Evolutionary conservation across 805 yeast genomes (phyloP).

Genomic region (Torulaspora microellipsoides): DNA sequence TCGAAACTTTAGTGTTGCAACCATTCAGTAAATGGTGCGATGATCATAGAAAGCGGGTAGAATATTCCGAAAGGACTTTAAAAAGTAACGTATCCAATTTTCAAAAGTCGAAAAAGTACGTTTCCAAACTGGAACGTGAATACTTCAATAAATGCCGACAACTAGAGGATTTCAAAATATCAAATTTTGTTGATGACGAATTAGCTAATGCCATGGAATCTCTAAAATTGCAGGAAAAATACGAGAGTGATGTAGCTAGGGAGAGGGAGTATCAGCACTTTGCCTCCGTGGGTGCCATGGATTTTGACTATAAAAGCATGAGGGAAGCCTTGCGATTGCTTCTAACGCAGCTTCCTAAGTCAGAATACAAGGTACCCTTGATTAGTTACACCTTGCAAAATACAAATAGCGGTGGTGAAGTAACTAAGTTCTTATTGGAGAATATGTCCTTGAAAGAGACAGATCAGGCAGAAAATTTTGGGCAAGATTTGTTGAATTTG

Average conservation of each 20-base stretch:
- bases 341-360: constrained; percentile 48
- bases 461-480: constrained; percentile 63
- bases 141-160: constrained; percentile 76
- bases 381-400: constrained; percentile 35
- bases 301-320: constrained; percentile 33
- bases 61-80: constrained; percentile 53
- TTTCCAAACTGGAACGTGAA: constrained; percentile 52
- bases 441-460: constrained; percentile 36
- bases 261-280: constrained; percentile 31
- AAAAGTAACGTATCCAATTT: constrained; percentile 48
- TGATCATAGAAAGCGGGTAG: constrained; percentile 65
- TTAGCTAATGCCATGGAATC: constrained; percentile 22
- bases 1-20: constrained; percentile 53
- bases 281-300: constrained; percentile 29
- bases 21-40: constrained; percentile 75
- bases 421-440: constrained; percentile 29
- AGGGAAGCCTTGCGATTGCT: constrained; percentile 41
- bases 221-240: constrained; percentile 22
- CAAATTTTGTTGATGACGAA: constrained; percentile 22
- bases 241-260: constrained; percentile 21
- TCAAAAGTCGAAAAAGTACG: constrained; percentile 42
- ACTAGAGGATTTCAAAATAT: constrained; percentile 52
- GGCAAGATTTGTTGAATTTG: constrained; percentile 60
- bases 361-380: constrained; percentile 57
- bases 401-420: constrained; percentile 34